Evolutionary conservation across 1,139 yeast genomes (phyloP), one percentile per base, ranked within the genome.

Genomic region (Kodamaea anthophila): DNA sequence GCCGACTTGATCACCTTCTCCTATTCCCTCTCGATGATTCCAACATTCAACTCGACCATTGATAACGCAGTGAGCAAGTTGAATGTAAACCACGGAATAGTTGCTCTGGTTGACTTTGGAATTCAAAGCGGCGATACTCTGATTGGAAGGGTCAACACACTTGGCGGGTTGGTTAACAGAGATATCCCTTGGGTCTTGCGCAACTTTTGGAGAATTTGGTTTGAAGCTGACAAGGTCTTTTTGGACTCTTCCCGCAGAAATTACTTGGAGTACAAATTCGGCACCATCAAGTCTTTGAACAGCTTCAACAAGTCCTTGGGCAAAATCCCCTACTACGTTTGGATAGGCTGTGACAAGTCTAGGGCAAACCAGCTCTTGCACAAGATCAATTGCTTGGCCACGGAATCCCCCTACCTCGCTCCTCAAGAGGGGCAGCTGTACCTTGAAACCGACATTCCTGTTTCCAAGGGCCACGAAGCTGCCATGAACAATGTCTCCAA

Each of bases 191-290:
- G 93, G 93, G 41, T 79, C 33, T 66, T 74, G 32, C 65, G 94
- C 50, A 80, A 84, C 25, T 83, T 83, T 51, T 83, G 94, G 94
- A 70, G 87, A 49, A 63, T 79, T 32, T 83, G 94, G 94, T 83
- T 83, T 54, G 94, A 83, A 55, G 80, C 82, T 33, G 94, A 83
- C 53, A 72, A 79, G 41, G 94, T 83, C 3, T 80, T 75, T 45
- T 66, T 83, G 43, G 94, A 83, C 49, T 77, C 87, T 22, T 70
- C 87, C 5, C 74, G 94, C 58, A 74, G 94, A 58, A 86, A 80
- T 48, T 83, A 82, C 54, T 67, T 83, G 47, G 94, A 83, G 53
- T 82, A 83, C 56, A 71, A 74, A 44, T 82, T 82, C 46, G 93
- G 93, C 25, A 83, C 93, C 14, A 58, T 83, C 47, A 83, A 83